Evolutionary conservation across 345 rosid genomes (phyloP).

Genomic region (Dipteronia sinensis): DNA sequence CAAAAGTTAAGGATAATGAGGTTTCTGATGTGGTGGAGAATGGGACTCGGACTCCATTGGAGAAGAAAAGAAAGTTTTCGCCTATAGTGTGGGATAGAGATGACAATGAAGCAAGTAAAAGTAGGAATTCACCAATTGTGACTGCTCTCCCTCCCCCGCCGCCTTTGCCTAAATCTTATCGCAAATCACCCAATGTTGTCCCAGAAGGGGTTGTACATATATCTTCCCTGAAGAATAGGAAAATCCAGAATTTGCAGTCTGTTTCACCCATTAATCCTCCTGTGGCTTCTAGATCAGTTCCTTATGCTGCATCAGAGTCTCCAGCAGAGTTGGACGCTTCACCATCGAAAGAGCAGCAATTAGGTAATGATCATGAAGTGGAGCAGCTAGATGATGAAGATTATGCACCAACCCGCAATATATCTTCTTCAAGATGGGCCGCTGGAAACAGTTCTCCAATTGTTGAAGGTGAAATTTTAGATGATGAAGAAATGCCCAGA

Average conservation of each 20-base stretch:
- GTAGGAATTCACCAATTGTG: conserved; percentile 38
- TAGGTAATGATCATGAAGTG: conserved; percentile 44
- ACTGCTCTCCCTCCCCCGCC: conserved; percentile 62
- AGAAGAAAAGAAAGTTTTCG: conserved; percentile 91
- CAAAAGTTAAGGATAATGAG: conserved; percentile 44
- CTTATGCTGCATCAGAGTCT: conserved; percentile 32
- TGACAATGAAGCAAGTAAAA: conserved; percentile 50
- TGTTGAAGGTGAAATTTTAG: conserved; percentile 88
- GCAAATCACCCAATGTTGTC: conserved; percentile 42
- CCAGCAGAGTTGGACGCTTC: conserved; percentile 36
- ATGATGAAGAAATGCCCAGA: conserved; percentile 58
- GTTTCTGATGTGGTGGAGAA: conserved; percentile 45
- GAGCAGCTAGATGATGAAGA: conserved; percentile 66
- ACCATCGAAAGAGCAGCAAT: conserved; percentile 41
- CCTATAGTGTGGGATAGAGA: conserved; percentile 98
- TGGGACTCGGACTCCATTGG: conserved; percentile 47
- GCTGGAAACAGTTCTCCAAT: conserved; percentile 79
- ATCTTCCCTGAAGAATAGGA: conserved; percentile 41
- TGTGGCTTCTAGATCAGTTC: conserved; percentile 30
- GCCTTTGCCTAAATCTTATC: conserved; percentile 45
- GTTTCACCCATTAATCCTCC: conserved; percentile 36
- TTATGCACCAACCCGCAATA: conserved; percentile 74
- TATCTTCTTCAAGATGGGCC: conserved; percentile 98
- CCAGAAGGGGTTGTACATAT: conserved; percentile 40
- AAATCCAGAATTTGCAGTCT: conserved; percentile 28